Evolutionary conservation across 2,329 filamentous ascomycete species (phyloP).

Genomic region (Tympanopsis confertula): DNA sequence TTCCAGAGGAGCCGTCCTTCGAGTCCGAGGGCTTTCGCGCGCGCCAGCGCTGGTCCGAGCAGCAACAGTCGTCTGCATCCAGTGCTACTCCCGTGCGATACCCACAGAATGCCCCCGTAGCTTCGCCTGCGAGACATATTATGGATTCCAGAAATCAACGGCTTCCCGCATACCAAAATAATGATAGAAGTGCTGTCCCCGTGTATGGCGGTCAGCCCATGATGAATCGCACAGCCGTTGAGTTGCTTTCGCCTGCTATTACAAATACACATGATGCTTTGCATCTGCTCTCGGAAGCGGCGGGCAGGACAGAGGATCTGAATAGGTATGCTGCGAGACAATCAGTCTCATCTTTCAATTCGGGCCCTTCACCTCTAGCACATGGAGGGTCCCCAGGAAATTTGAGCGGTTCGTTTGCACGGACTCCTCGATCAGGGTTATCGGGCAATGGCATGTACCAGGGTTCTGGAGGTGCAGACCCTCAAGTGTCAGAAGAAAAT

Average conservation of each 20-base stretch:
- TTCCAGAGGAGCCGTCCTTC: conserved; percentile 28
- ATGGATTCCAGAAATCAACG: neutral
- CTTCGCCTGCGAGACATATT: neutral
- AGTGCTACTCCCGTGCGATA: neutral
- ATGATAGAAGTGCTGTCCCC: too few species aligned
- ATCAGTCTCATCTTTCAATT: neutral
- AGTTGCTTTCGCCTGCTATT: conserved; percentile 42
- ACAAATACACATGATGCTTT: conserved; percentile 53
- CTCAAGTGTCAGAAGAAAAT: neutral
- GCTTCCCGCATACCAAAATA: too few species aligned
- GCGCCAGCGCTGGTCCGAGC: conserved; percentile 7
- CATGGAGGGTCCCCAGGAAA: neutral
- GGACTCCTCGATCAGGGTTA: neutral
- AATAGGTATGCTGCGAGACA: conserved; percentile 22
- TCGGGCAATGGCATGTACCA: neutral
- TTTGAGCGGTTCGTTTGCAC: neutral
- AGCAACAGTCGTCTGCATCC: neutral
- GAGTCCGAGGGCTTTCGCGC: conserved; percentile 2
- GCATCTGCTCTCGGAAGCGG: conserved; percentile 47
- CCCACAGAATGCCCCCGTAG: neutral
- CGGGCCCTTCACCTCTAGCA: neutral
- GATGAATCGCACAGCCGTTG: conserved; percentile 45
- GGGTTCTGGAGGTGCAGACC: neutral
- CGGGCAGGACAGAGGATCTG: conserved; percentile 36
- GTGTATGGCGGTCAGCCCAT: conserved; percentile 35